Conservation (phyloP, 2,329 filamentous ascomycete genomes). For the Myriosclerotinia curreyana region DNA sequence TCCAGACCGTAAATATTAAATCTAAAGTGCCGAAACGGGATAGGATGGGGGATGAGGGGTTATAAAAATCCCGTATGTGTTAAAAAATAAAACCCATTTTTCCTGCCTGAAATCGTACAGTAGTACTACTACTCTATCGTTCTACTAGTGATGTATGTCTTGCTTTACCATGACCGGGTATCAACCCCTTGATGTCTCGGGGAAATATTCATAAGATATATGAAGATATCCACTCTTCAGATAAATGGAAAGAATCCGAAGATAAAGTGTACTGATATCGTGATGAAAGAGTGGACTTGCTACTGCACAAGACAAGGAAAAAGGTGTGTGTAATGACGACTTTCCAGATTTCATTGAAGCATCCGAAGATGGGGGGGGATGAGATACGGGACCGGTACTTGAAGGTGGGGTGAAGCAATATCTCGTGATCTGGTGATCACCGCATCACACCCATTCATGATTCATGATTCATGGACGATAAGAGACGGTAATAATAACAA, state of each 20-base stretch:
- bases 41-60: background rate
- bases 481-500: background rate
- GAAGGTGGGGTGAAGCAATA: slow-evolving; percentile 11
- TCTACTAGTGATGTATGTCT: slow-evolving; percentile 10
- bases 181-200: slow-evolving; percentile 7
- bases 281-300: background rate
- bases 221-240: background rate
- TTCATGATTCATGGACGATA: no score
- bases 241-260: background rate
- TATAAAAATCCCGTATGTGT: slow-evolving; percentile 2
- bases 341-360: slow-evolving; percentile 1
- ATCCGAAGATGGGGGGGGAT: slow-evolving; percentile 13
- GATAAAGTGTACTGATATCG: background rate
- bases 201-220: slow-evolving; percentile 11
- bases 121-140: slow-evolving; percentile 9
- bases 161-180: slow-evolving; percentile 16
- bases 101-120: background rate
- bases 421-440: slow-evolving; percentile 20
- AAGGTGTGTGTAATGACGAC: background rate
- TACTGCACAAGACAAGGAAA: slow-evolving; percentile 1
- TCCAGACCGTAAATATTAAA: background rate
- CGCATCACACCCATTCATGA: slow-evolving; percentile 2
- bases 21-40: slow-evolving; percentile 2
- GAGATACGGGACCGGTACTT: slow-evolving; percentile 7
- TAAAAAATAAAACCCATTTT: background rate